Evolutionary conservation across 345 rosid genomes (phyloP), one percentile per base, ranked within the genome.

Genomic region (Sonneratia caseolaris): DNA sequence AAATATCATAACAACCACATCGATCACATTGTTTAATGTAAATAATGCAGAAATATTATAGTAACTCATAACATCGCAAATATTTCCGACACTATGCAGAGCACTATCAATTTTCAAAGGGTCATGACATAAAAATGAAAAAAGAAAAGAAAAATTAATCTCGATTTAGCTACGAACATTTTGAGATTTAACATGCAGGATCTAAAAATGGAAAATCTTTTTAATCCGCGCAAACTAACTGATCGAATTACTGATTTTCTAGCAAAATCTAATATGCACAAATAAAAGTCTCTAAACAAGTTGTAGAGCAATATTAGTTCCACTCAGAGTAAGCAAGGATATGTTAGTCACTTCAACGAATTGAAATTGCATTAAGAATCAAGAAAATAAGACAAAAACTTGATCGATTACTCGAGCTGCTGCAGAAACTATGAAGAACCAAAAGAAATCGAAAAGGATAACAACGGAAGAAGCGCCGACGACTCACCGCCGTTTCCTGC

Each of bases 401-500:
- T 22, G 4, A 22, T 27, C 66, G 27, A 62, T 62, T 24, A 62
- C 36, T 61, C 66, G 12, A 61, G 5, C 3, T 7, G 35, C 65
- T 24, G 65, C 18, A 35, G 38, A 27, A 62, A 24, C 18, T 27
- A 12, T 4, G 0, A 62, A 35, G 36, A 35, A 35, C 13, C 38
- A 4, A 62, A 62, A 27, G 38, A 32, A 62, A 27, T 12, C 7
- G 66, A 32, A 24, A 27, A 35, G 37, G 32, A 62, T 62, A 27
- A 24, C 32, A 62, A 13, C 13, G 11, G 36, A 36, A 24, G 38
- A 61, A 62, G 37, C 22, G 37, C 16, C 36, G n/a, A 35, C n/a
- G 10, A 42, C 64, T 73, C 74, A 82, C 88, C 79, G 70, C 77
- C 68, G 71, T 64, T 68, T 69, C 35, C n/a, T n/a, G n/a, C 59